phyloP scores from a whole-genome alignment of 345 rosid genomes.

The Rhizophora mangle region DNA sequence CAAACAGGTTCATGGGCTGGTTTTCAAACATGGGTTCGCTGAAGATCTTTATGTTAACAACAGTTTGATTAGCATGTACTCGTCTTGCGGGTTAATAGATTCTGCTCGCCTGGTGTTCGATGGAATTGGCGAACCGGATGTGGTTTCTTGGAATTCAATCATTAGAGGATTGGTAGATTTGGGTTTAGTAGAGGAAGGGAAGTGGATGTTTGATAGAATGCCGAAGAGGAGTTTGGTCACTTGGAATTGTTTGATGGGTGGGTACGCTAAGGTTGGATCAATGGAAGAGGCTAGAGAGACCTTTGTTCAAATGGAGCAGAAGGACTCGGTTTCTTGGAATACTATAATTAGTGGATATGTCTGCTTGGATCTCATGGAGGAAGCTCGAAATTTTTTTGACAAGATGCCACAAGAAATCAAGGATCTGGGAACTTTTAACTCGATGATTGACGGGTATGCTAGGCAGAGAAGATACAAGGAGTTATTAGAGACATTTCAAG shows the following conservation, averaged over 20 bases:
- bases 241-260: constrained; percentile 26
- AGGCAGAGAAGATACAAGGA: constrained; percentile 2
- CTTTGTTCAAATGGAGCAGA: constrained; percentile 11
- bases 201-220: constrained; percentile 16
- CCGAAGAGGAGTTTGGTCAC: constrained; percentile 10
- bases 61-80: constrained; percentile 15
- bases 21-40: constrained; percentile 17
- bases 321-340: constrained; percentile 19
- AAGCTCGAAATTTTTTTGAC: constrained; percentile 6
- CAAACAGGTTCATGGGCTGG: constrained; percentile 18
- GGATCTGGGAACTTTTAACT: constrained; percentile 16
- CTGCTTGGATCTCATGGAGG: constrained; percentile 8
- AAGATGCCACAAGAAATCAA: constrained; percentile 7
- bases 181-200: constrained; percentile 12
- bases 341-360: constrained; percentile 17
- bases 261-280: constrained; percentile 7
- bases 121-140: constrained; percentile 12
- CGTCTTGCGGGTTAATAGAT: constrained; percentile 6
- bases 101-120: constrained; percentile 9
- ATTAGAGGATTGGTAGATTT: constrained; percentile 10
- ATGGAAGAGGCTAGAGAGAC: constrained; percentile 10
- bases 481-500: constrained; percentile 3
- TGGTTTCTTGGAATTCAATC: constrained; percentile 15
- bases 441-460: constrained; percentile 22
- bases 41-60: constrained; percentile 17